A percentile compares a stretch with the other conserved stretches of the same genome.
These are phyloP conservation scores for Lipomyces starkeyi DNA, from an alignment of 805 yeast species.

Conservation along the genomic window DNA sequence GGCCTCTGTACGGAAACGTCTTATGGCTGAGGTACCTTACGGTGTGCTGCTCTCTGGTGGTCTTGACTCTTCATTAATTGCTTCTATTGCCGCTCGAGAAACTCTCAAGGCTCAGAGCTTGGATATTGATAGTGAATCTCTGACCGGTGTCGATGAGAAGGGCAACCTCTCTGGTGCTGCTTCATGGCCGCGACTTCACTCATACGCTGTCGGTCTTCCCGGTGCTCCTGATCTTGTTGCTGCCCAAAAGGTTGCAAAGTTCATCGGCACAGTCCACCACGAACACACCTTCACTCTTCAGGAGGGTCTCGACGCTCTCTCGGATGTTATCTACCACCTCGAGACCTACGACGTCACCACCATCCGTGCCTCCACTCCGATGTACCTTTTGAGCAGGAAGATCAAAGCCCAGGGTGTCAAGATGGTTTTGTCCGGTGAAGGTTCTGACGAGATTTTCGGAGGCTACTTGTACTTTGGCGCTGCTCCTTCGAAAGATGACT, in stretches of 20 bases:
- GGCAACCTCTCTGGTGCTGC: conserved; percentile 80
- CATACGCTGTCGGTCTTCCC: conserved; percentile 96
- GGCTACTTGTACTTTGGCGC: conserved; percentile 97
- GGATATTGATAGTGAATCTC: conserved; percentile 58
- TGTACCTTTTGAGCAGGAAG: conserved; percentile 94
- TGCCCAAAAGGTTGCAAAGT: conserved; percentile 95
- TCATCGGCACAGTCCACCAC: conserved; percentile 95
- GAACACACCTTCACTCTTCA: conserved; percentile 96
- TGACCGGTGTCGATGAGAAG: conserved; percentile 89
- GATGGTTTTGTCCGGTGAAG: conserved; percentile 99
- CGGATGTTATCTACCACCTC: conserved; percentile 92
- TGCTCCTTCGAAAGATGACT: conserved; percentile 91
- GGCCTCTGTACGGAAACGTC: conserved; percentile 95
- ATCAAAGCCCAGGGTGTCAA: conserved; percentile 99
- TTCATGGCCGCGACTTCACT: conserved; percentile 74
- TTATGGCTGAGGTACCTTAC: conserved; percentile 99
- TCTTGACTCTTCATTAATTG: conserved; percentile 93
- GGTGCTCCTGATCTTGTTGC: conserved; percentile 98
- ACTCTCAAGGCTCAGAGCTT: conserved; percentile 66
- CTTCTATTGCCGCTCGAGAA: conserved; percentile 96
- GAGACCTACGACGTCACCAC: conserved; percentile 99
- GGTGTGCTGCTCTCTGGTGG: conserved; percentile 98
- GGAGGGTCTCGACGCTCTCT: conserved; percentile 94
- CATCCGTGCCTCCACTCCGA: conserved; percentile 98
- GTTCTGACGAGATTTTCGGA: conserved; percentile 98